These are phyloP conservation scores for Medicago lupulina DNA, from an alignment of 306 rosid species.

Conservation along the genomic window DNA sequence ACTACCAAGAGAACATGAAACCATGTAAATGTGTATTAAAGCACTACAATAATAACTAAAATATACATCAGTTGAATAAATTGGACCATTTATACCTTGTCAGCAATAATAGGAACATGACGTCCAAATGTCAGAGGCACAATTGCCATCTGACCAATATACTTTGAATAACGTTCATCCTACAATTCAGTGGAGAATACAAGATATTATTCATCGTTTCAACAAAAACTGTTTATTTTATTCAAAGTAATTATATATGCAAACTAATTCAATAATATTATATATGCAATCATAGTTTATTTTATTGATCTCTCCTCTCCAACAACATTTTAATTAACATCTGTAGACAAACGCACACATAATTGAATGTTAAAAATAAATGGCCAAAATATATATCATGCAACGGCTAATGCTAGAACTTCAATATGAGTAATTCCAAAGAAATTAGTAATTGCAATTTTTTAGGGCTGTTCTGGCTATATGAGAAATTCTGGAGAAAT, in stretches of 20 bases:
- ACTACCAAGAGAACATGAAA: conserved; percentile 15
- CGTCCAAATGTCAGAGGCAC: conserved; percentile 96
- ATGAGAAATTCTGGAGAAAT: too few relatives aligned
- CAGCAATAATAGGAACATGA: conserved; percentile 85
- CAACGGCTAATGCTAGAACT: neutral
- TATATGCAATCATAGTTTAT: neutral
- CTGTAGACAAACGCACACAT: neutral
- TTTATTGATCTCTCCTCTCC: conserved; percentile 7
- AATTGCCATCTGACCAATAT: conserved; percentile 86
- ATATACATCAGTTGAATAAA: neutral
- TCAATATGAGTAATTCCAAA: too few relatives aligned
- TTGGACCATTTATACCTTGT: conserved; percentile 61
- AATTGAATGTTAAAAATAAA: neutral
- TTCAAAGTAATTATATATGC: too few relatives aligned
- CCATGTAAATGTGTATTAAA: conserved; percentile 2
- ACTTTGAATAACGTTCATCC: conserved; percentile 93
- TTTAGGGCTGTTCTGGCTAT: too few relatives aligned
- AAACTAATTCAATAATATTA: too few relatives aligned
- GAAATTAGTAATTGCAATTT: too few relatives aligned
- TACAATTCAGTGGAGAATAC: conserved; percentile 47
- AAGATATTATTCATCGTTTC: conserved; percentile 35
- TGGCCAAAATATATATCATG: neutral
- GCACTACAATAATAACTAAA: conserved; percentile 19
- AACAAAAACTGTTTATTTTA: neutral
- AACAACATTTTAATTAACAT: conserved; percentile 15